Conservation (phyloP, 2,329 filamentous ascomycete species). For the Moelleriella libera region DNA sequence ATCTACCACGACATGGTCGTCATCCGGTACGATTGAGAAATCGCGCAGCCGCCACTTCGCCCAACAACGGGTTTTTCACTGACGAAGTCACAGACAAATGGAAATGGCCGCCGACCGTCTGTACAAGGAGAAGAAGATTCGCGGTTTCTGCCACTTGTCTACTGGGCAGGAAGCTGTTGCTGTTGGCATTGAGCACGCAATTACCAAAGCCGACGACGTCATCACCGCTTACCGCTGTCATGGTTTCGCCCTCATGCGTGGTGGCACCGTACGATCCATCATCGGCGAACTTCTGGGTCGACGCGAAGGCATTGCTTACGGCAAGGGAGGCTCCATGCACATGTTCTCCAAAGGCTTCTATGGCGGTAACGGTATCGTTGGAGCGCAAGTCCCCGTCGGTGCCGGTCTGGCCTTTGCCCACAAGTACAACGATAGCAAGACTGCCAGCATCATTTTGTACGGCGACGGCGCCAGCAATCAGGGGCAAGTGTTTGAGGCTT, state of each 20-base stretch:
- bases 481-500: constrained; percentile 98
- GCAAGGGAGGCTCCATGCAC: constrained; percentile 99
- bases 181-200: constrained; percentile 90
- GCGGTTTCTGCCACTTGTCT: constrained; percentile 98
- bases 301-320: constrained; percentile 92
- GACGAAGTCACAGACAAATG: constrained; percentile 62
- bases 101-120: constrained; percentile 98
- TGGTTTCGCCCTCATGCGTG: constrained; percentile 95
- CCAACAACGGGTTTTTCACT: constrained; percentile 5
- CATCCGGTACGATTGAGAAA: constrained; percentile 53
- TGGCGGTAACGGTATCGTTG: constrained; percentile 97
- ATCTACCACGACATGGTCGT: constrained; percentile 98
- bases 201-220: constrained; percentile 80
- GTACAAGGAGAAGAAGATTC: constrained; percentile 99
- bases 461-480: constrained; percentile 98
- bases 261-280: constrained; percentile 77
- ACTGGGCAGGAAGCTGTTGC: constrained; percentile 96
- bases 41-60: background rate
- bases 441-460: constrained; percentile 79
- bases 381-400: constrained; percentile 94
- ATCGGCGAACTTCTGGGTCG: constrained; percentile 92
- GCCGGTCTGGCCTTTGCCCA: constrained; percentile 94
- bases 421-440: constrained; percentile 81
- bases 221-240: constrained; percentile 99
- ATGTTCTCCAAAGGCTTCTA: constrained; percentile 99